Percentiles rank a stretch among this genome's conserved stretches.
These are phyloP conservation scores for Vaccinium macrocarpon DNA, from an alignment of 148 eudicot genomes.

Conservation along the genomic window DNA sequence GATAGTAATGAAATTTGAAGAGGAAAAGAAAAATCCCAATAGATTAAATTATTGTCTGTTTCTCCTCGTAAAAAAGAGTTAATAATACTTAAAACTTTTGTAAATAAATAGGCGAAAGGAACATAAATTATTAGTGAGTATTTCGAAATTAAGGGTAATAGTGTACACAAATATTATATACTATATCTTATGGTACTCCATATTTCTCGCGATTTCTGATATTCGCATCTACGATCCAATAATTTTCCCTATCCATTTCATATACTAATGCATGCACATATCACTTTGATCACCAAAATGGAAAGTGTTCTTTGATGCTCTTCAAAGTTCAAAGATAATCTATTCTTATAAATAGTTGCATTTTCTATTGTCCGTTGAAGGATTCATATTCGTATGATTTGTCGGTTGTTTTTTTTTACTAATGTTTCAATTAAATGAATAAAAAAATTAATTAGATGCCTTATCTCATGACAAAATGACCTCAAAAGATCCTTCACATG, in stretches of 20 bases:
- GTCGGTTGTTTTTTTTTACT: no score
- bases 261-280: not conserved
- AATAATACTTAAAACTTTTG: no score
- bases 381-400: no score
- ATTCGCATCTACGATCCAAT: not conserved
- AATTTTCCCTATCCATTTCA: not conserved
- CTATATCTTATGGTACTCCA: not conserved
- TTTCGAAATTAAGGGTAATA: no score
- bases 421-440: not conserved
- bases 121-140: no score
- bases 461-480: not conserved
- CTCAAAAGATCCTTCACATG: not conserved
- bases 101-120: no score
- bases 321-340: not conserved
- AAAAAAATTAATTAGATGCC: not conserved
- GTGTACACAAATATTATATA: no score
- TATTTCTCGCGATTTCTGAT: not conserved
- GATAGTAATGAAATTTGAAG: no score
- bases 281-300: not conserved
- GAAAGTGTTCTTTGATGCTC: not conserved
- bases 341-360: not conserved
- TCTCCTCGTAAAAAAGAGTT: no score
- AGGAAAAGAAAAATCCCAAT: no score
- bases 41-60: no score
- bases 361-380: not conserved